Conservation (phyloP, 108 stramenopile genomes). For the Nitzschia palea region DNA sequence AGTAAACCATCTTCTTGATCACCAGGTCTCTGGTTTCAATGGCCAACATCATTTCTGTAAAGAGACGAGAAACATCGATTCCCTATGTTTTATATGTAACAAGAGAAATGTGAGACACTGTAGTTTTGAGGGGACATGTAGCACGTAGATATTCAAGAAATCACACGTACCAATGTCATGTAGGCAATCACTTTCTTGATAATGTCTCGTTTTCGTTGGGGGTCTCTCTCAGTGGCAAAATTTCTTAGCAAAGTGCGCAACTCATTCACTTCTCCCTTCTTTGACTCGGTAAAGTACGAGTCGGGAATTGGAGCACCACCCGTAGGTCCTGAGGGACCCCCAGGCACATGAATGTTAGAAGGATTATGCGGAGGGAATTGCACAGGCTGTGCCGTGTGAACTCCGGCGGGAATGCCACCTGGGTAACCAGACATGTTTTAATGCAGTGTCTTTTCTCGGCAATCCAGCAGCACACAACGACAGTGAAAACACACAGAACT, state of each 20-base stretch:
- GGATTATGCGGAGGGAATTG: slow-evolving; percentile 16
- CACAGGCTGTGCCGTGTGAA: slow-evolving; percentile 25
- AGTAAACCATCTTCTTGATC: slow-evolving; percentile 99
- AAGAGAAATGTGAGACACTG: no score
- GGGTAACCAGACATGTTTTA: slow-evolving; percentile 15
- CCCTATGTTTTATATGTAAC: no score
- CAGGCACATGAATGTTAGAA: slow-evolving; percentile 12
- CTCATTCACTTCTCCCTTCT: slow-evolving; percentile 96
- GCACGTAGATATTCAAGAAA: background rate
- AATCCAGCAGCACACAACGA: no score
- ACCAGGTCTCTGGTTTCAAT: slow-evolving; percentile 96
- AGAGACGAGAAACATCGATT: slow-evolving; percentile 98
- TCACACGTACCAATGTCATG: slow-evolving; percentile 87
- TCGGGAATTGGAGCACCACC: slow-evolving; percentile 54
- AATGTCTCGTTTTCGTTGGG: slow-evolving; percentile 94
- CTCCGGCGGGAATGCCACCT: slow-evolving; percentile 15
- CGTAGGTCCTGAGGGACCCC: slow-evolving; percentile 7
- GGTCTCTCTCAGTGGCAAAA: slow-evolving; percentile 89
- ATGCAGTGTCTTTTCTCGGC: no score
- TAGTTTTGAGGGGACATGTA: background rate
- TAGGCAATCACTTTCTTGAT: slow-evolving; percentile 99
- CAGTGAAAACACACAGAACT: no score
- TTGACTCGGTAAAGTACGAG: slow-evolving; percentile 93
- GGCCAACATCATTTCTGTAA: slow-evolving; percentile 98
- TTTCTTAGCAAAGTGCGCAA: slow-evolving; percentile 89